These are phyloP conservation scores for Alloteropsis semialata DNA, from an alignment of 176 grass and related monocot genomes.

Conservation along the genomic window DNA sequence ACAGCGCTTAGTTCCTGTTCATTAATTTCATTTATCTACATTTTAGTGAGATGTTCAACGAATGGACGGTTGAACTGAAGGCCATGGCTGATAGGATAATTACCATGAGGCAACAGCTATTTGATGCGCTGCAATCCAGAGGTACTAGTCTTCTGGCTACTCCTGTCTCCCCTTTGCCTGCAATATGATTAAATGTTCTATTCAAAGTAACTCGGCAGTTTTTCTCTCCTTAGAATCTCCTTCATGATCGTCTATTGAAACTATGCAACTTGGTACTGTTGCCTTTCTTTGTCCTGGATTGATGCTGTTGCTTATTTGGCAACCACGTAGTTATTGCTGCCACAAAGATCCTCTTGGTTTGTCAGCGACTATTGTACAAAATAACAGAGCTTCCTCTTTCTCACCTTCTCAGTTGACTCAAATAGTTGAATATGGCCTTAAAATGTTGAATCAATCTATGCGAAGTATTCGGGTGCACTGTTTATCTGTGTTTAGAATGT, in stretches of 20 bases:
- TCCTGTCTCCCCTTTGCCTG: conserved; percentile 13
- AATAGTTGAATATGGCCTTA: neutral
- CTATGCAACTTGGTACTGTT: neutral
- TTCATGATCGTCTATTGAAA: neutral
- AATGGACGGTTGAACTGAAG: conserved; percentile 98
- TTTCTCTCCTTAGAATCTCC: neutral
- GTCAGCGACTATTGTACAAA: neutral
- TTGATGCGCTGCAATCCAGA: conserved; percentile 72
- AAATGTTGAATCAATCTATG: neutral
- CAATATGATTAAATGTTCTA: conserved; percentile 19
- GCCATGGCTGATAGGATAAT: conserved; percentile 97
- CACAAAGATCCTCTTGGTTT: neutral
- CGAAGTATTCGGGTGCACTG: neutral
- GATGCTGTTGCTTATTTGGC: neutral
- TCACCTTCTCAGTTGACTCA: neutral
- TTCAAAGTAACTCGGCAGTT: neutral
- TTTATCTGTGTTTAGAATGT: neutral
- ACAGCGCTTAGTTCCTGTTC: conserved; percentile 13
- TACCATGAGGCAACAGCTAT: conserved; percentile 88
- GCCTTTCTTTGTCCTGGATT: neutral
- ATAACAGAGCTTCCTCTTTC: neutral
- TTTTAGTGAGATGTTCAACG: conserved; percentile 71
- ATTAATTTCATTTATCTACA: conserved; percentile 3
- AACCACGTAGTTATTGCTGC: neutral
- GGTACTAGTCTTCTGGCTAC: conserved; percentile 50